Conservation (phyloP, 1,284 basidiomycete species). For the Pulchroboletus neoregius region DNA sequence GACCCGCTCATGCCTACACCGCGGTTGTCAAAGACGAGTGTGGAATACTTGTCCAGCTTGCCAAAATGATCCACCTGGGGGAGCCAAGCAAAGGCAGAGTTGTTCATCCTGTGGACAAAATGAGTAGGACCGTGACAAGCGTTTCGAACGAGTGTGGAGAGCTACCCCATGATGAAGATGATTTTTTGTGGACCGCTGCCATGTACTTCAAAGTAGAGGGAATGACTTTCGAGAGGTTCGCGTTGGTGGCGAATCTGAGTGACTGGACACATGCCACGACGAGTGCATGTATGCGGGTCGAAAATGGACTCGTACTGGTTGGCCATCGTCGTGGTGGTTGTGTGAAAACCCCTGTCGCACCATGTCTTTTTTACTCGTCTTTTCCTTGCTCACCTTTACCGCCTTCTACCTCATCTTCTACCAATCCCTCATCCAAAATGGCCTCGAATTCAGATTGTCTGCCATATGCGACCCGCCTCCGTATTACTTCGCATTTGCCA, state of each 20-base stretch:
- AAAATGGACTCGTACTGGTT: conserved; percentile 24
- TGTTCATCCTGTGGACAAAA: conserved; percentile 45
- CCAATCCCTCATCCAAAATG: conserved; percentile 12
- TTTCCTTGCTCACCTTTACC: conserved; percentile 11
- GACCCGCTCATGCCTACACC: conserved; percentile 78
- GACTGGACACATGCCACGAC: conserved; percentile 71
- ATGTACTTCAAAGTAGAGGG: conserved; percentile 74
- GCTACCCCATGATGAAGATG: conserved; percentile 67
- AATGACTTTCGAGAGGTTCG: conserved; percentile 56
- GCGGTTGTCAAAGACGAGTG: conserved; percentile 84
- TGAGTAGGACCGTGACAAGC: neutral
- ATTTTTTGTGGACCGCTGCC: conserved; percentile 62
- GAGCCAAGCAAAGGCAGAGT: conserved; percentile 60
- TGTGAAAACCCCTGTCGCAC: conserved; percentile 1
- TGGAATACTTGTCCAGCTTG: conserved; percentile 47
- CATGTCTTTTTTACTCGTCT: conserved; percentile 19
- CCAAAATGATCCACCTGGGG: conserved; percentile 59
- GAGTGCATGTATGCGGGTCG: conserved; percentile 49
- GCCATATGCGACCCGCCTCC: conserved; percentile 21
- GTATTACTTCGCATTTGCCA: conserved; percentile 36
- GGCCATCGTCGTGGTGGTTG: conserved; percentile 8
- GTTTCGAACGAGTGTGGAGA: neutral
- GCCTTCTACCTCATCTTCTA: conserved; percentile 17
- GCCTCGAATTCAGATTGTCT: conserved; percentile 12
- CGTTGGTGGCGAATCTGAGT: conserved; percentile 50